Evolutionary conservation across 164 flowering plant genomes (phyloP).

Genomic region (Amborella trichopoda): DNA sequence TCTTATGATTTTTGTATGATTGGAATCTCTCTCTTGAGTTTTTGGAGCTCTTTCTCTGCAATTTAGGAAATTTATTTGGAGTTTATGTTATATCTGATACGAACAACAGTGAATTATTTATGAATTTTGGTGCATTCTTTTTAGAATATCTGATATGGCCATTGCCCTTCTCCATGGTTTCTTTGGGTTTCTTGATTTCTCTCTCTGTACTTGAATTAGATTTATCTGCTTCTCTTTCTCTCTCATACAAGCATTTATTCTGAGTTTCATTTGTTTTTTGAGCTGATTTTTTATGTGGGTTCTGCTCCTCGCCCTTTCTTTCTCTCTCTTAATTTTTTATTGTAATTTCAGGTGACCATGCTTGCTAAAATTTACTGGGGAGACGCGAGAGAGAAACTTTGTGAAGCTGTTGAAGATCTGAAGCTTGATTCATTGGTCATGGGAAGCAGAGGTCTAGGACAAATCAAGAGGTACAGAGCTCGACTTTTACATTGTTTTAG

Average conservation of each 20-base stretch:
- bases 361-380: conserved; percentile 83
- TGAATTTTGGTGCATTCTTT: no score
- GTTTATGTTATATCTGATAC: no score
- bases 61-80: no score
- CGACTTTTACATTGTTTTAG: no score
- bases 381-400: conserved; percentile 68
- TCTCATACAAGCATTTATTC: neutral
- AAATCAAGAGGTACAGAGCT: conserved; percentile 51
- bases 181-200: no score
- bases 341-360: conserved; percentile 37
- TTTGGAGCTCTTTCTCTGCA: no score
- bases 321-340: no score
- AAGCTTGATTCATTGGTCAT: conserved; percentile 54
- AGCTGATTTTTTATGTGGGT: neutral
- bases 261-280: neutral
- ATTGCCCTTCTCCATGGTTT: no score
- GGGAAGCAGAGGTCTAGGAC: conserved; percentile 79
- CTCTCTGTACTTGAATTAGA: no score
- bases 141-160: no score
- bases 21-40: no score
- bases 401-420: conserved; percentile 34
- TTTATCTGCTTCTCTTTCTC: neutral
- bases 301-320: neutral
- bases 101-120: no score
- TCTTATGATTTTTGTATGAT: neutral